Percentiles rank a stretch among this genome's conserved stretches.
Evolutionary conservation across 305 asterid genomes (phyloP).

Genomic region (Plantago coronopus): DNA sequence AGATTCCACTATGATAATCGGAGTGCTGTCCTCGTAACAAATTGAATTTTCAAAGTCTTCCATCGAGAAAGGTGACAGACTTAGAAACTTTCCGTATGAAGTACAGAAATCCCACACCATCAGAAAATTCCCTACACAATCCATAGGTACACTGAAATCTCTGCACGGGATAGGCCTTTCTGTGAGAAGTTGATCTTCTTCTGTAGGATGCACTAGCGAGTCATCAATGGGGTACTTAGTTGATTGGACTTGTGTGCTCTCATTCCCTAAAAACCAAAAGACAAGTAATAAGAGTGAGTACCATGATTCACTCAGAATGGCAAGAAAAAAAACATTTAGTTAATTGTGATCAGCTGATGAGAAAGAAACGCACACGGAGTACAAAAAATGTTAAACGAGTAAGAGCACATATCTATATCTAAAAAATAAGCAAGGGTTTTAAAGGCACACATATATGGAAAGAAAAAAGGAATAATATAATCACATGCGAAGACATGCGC

Average conservation of each 20-base stretch:
- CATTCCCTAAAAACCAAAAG: conserved; percentile 40
- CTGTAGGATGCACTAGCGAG: conserved; percentile 61
- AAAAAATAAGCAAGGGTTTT: not conserved
- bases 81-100: conserved; percentile 67
- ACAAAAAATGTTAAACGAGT: conserved; percentile 1
- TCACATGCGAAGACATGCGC: conserved; percentile 2
- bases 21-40: conserved; percentile 69
- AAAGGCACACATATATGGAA: conserved; percentile 11
- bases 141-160: conserved; percentile 73
- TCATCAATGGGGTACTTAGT: conserved; percentile 82
- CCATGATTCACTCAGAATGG: not conserved
- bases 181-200: conserved; percentile 55
- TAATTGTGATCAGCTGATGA: too few species aligned
- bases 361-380: too few species aligned
- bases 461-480: not conserved
- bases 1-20: conserved; percentile 69
- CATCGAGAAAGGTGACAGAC: conserved; percentile 75
- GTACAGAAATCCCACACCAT: conserved; percentile 95
- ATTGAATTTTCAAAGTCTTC: conserved; percentile 89
- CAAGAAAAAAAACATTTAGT: too few species aligned
- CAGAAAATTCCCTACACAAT: conserved; percentile 75
- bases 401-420: not conserved
- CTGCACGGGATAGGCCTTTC: conserved; percentile 62
- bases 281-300: conserved; percentile 17
- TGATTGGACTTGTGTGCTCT: conserved; percentile 38